Base-by-base conservation (phyloP, 1,284 basidiomycete genomes). In the Rhodotorula sp. region DNA sequence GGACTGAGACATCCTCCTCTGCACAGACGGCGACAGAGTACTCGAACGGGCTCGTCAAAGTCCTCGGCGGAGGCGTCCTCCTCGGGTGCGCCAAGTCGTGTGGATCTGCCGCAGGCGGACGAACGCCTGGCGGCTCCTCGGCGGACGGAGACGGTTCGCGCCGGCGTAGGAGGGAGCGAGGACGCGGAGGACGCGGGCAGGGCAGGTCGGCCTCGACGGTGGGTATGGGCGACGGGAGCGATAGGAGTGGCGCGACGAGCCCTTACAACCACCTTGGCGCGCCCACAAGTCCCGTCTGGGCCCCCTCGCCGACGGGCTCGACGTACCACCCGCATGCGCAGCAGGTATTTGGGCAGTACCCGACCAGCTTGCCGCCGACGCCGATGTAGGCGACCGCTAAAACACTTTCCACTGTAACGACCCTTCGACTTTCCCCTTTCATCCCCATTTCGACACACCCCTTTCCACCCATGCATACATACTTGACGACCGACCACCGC, bases 41-140 rank as follows among this genome's bases (percentile, higher is more conserved):
- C 62, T 77, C 76, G 50, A 76, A 77, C 48, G 78, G 78, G 22
- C 77, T 77, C 58, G 78, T 79, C 55, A 77, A 77, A 47, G 78
- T 79, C 11, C 74, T 79, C 31, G 76, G 76, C 37, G 78, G 78
- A n/a, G 78, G 78, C 24, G 77, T 78, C 40, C 58, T 79, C n/a
- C 72, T 78, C 44, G 78, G 78, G 15, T 69, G 68, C 31, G 64
- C 67, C 26, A 68, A 68, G 59, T 31, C 34, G 15, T 46, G 52
- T 4, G 22, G 28, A 22, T 24, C 46, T 40, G 58, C 65, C 15
- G 57, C 59, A 4, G 18, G 28, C 26, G 52, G 37, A 20, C 37
- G 53, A 24, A 54, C 62, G 53, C 24, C 58, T 9, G 24, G 46
- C 46, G 51, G 28, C 56, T 44, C 44, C 22, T 18, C 44, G 26